Conservation (phyloP, 2,329 filamentous ascomycete genomes). For the Aspergillus sp. region DNA sequence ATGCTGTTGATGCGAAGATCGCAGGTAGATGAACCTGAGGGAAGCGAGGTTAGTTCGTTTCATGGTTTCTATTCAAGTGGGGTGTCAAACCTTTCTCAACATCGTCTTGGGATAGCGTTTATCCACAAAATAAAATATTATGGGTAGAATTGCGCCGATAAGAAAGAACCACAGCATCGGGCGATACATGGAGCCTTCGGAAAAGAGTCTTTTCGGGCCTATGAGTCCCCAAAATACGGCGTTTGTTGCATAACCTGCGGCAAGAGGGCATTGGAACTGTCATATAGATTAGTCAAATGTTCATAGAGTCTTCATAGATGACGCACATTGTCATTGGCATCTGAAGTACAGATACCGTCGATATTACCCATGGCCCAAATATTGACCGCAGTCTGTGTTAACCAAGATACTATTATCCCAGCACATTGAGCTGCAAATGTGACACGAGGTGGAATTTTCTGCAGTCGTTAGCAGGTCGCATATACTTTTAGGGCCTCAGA, state of each 20-base stretch:
- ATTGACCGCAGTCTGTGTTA: constrained; percentile 41
- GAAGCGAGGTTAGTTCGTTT: neutral
- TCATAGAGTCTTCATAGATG: constrained; percentile 30
- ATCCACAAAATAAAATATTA: constrained; percentile 54
- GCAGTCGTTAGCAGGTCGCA: constrained; percentile 18
- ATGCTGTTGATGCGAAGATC: constrained; percentile 1
- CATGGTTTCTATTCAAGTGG: neutral
- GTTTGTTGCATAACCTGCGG: constrained; percentile 1
- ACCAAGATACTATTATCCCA: constrained; percentile 42
- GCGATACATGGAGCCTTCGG: constrained; percentile 54
- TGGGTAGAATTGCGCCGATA: constrained; percentile 56
- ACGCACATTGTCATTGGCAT: constrained; percentile 53
- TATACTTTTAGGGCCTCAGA: neutral
- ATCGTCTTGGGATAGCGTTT: constrained; percentile 56
- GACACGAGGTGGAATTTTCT: constrained; percentile 36
- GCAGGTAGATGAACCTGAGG: constrained; percentile 11
- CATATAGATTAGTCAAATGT: constrained; percentile 29
- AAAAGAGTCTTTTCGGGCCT: constrained; percentile 63
- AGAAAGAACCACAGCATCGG: constrained; percentile 65
- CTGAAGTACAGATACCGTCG: constrained; percentile 44
- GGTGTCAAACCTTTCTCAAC: constrained; percentile 52
- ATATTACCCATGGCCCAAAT: constrained; percentile 44
- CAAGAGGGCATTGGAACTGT: constrained; percentile 1
- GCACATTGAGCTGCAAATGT: constrained; percentile 47
- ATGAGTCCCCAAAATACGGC: constrained; percentile 60